Percentiles rank a stretch among this genome's conserved stretches.
phyloP scores from a whole-genome alignment of 2,329 filamentous ascomycete genomes.

The Daldinia sp. region DNA sequence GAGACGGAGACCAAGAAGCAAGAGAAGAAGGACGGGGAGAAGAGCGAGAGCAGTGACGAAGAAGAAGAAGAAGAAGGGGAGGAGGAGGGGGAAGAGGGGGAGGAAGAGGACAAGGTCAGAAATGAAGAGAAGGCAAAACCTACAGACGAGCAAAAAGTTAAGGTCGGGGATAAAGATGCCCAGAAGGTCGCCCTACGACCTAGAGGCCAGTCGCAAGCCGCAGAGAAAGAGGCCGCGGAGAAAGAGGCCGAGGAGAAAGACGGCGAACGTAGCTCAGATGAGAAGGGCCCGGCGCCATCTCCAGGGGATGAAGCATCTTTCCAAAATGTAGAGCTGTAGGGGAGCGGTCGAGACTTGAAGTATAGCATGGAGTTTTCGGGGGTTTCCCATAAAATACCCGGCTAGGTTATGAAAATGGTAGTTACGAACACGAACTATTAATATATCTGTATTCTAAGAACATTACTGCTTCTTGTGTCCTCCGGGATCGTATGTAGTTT shows the following conservation, averaged over 20 bases:
- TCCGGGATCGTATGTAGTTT: background rate
- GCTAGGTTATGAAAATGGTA: conserved; percentile 19
- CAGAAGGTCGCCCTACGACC: conserved; percentile 62
- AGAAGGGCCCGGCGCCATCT: conserved; percentile 55
- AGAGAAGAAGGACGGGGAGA: conserved; percentile 25
- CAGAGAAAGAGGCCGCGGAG: conserved; percentile 43
- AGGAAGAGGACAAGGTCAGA: conserved; percentile 24
- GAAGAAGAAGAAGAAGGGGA: conserved; percentile 25
- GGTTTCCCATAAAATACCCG: conserved; percentile 21
- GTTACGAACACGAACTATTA: conserved; percentile 1
- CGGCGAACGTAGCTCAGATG: conserved; percentile 44
- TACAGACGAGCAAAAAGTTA: conserved; percentile 63
- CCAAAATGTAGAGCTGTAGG: conserved; percentile 68
- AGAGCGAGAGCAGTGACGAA: conserved; percentile 22
- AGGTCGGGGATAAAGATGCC: conserved; percentile 62
- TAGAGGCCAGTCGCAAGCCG: conserved; percentile 27
- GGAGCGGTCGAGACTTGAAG: conserved; percentile 1
- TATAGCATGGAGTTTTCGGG: conserved; percentile 35
- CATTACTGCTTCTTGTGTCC: background rate
- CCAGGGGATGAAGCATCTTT: conserved; percentile 67
- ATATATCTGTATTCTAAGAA: conserved; percentile 26
- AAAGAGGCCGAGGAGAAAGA: conserved; percentile 45
- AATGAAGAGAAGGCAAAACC: conserved; percentile 41
- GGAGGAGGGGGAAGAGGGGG: conserved; percentile 40
- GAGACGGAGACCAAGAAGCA: conserved; percentile 33